phyloP scores from a whole-genome alignment of 1,139 yeast genomes.

The Trichomonascaceae sp. region DNA sequence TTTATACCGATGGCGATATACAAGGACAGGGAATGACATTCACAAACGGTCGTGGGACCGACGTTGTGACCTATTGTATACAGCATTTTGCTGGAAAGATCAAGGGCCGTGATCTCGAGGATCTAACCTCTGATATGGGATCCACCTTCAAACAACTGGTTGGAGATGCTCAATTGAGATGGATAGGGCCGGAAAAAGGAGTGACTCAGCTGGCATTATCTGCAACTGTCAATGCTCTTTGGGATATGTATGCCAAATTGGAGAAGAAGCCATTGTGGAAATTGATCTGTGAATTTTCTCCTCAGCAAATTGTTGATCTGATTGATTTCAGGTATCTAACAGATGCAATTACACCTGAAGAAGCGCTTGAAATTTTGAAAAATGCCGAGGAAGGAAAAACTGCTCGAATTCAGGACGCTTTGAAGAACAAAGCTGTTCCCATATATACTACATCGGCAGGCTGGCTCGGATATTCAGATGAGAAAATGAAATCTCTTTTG shows the following conservation, averaged over 20 bases:
- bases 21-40: conserved; percentile 33
- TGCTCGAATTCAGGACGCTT: conserved; percentile 32
- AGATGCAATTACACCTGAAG: conserved; percentile 38
- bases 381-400: conserved; percentile 31
- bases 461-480: conserved; percentile 41
- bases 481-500: conserved; percentile 34
- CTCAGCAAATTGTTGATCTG: conserved; percentile 39
- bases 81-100: conserved; percentile 30
- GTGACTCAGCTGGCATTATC: conserved; percentile 35
- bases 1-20: conserved; percentile 24
- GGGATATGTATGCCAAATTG: conserved; percentile 39
- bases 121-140: conserved; percentile 34
- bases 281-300: conserved; percentile 36
- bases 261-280: conserved; percentile 37
- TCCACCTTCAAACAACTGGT: conserved; percentile 37
- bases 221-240: conserved; percentile 34
- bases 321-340: conserved; percentile 40
- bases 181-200: conserved; percentile 40
- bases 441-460: conserved; percentile 43
- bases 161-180: conserved; percentile 36
- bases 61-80: conserved; percentile 30
- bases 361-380: conserved; percentile 32
- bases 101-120: conserved; percentile 29
- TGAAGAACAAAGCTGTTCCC: conserved; percentile 36
- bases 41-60: conserved; percentile 34